Evolutionary conservation across 805 yeast genomes (phyloP), one percentile per base, ranked within the genome.

Genomic region (Candida yuanshanica): DNA sequence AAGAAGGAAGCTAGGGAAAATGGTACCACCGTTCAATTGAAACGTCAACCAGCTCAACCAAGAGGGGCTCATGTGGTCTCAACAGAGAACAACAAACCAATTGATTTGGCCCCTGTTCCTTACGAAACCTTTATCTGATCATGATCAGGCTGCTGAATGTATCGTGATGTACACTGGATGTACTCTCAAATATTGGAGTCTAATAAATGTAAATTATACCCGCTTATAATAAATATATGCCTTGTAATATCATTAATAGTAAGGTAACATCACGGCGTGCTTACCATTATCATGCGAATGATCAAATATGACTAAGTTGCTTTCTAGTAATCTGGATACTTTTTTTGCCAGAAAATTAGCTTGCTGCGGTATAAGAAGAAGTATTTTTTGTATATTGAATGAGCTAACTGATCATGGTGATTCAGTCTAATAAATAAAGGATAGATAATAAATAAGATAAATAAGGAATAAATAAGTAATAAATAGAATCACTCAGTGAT

Each of bases 71-170:
- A 80, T 73, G 72, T 82, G 63, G 83, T 91, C 62, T 67, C 87
- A 49, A 80, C 95, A 62, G 76, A 73, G 64, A 78, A 77, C 63
- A 79, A 81, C 73, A 74, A 77, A 62, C 95, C 96, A 62, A 91
- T 88, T 70, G 87, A 96, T 62, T 81, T 91, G 74, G 88, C 95
- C 67, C 97, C 99, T 71, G 88, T 87, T 75, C 83, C 98, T 67
- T 91, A 91, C 83, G 99, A 91, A 81, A 91, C 98, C 67, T 89
- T 81, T 82, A 91, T 91, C 77, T 91, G n/a, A n/a, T n/a, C n/a
- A 23, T 23, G 25, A 23, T 23, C 11, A 23, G 25, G 25, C 8
- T 23, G 25, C 8, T 8, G 8, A 23, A 23, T 23, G 25, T 9
- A 8, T 23, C 25, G 25, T 23, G 26, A n/a, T n/a, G n/a, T n/a